Conservation (phyloP, 106 monocot genomes). For the Platanthera zijinensis region DNA sequence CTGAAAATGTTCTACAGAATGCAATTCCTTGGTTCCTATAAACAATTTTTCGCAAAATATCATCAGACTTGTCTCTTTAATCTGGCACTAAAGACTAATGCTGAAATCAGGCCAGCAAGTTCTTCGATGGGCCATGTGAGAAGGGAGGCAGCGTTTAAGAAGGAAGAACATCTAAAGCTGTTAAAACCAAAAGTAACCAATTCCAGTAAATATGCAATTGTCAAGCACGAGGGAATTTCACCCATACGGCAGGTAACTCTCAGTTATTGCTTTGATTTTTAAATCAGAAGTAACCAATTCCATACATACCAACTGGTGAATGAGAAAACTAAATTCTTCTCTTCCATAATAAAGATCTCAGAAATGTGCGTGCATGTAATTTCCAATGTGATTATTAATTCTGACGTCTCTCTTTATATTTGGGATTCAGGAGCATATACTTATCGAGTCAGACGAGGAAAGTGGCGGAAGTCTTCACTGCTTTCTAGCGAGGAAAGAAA, state of each 20-base stretch:
- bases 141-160: constrained; percentile 16
- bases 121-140: constrained; percentile 8
- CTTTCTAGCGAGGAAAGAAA: constrained; percentile 52
- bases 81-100: background rate
- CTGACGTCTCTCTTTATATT: background rate
- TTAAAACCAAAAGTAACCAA: constrained; percentile 24
- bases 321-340: background rate
- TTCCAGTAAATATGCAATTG: constrained; percentile 3
- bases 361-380: background rate
- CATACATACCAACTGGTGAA: background rate
- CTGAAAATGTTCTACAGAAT: background rate
- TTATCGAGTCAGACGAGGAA: constrained; percentile 78
- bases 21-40: background rate
- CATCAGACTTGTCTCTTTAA: background rate
- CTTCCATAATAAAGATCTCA: background rate
- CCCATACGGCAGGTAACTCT: constrained; percentile 25
- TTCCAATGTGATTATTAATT: background rate
- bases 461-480: constrained; percentile 49
- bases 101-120: constrained; percentile 22
- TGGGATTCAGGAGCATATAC: constrained; percentile 46
- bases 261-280: background rate
- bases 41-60: background rate
- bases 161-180: constrained; percentile 18
- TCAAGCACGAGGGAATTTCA: constrained; percentile 31
- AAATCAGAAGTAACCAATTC: background rate